A percentile compares a stretch with the other conserved stretches of the same genome.
Evolutionary conservation across 148 eudicot species (phyloP).

Genomic region (Spergularia bocconei): DNA sequence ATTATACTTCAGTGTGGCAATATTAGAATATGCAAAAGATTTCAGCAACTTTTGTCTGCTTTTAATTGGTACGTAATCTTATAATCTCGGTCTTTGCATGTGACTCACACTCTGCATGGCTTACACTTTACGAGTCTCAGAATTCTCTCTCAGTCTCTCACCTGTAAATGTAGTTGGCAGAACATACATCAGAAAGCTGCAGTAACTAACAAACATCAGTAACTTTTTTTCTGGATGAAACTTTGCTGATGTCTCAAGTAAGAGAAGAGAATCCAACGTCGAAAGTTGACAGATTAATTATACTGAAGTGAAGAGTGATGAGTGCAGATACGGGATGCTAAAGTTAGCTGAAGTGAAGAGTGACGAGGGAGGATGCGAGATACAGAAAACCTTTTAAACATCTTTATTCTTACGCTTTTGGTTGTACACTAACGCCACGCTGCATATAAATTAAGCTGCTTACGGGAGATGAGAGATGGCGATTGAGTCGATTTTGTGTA

Average conservation of each 20-base stretch:
- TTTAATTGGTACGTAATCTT: not conserved
- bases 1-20: slow-evolving; percentile 13
- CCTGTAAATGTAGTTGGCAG: slow-evolving; percentile 3
- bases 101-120: slow-evolving; percentile 12
- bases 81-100: not conserved
- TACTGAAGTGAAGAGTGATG: not conserved
- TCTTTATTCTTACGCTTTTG: not conserved
- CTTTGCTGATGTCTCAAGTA: slow-evolving; percentile 29
- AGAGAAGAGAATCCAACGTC: slow-evolving; percentile 7
- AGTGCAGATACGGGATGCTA: not conserved
- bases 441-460: not conserved
- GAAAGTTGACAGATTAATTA: not conserved
- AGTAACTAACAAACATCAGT: not conserved
- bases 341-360: not conserved
- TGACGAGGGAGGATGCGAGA: not conserved
- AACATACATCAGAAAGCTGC: not conserved
- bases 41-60: not conserved
- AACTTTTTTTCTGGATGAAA: not conserved
- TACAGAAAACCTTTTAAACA: not conserved
- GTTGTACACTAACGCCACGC: not conserved
- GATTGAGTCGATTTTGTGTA: too few relatives aligned
- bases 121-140: not conserved
- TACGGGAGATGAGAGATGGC: too few relatives aligned
- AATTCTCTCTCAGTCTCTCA: not conserved
- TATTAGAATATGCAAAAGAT: not conserved